Evolutionary conservation across 306 rosid genomes (phyloP).

Genomic region (Notholithocarpus densiflorus): DNA sequence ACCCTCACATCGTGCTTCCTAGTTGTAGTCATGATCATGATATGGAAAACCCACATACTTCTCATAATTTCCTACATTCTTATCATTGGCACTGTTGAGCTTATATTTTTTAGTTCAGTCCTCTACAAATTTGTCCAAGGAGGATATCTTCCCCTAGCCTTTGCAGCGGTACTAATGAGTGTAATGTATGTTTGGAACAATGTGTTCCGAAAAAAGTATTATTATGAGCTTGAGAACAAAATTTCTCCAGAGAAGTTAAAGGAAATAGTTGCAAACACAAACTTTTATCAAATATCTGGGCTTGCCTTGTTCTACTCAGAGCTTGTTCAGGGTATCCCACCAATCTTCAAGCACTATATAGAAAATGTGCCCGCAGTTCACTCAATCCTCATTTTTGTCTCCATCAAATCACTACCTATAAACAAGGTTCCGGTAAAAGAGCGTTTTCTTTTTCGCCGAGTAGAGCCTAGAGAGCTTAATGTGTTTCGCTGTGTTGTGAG

Average conservation of each 20-base stretch:
- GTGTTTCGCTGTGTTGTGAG: constrained; percentile 61
- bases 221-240: no score
- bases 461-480: constrained; percentile 45
- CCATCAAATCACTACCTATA: constrained; percentile 62
- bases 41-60: constrained; percentile 29
- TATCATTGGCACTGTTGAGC: constrained; percentile 15
- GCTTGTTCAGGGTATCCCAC: constrained; percentile 87
- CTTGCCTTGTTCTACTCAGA: constrained; percentile 71
- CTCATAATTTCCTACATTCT: constrained; percentile 13
- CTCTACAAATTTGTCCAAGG: background rate
- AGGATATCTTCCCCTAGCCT: no score
- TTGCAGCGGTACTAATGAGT: no score
- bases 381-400: constrained; percentile 54
- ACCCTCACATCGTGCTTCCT: constrained; percentile 22
- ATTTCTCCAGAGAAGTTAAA: constrained; percentile 39
- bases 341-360: constrained; percentile 72
- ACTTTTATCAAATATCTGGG: constrained; percentile 39
- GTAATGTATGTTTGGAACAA: no score
- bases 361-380: constrained; percentile 65
- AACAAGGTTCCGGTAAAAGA: constrained; percentile 54
- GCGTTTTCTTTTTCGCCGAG: constrained; percentile 54
- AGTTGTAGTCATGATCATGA: constrained; percentile 27
- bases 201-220: no score
- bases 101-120: constrained; percentile 10
- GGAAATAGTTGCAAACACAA: constrained; percentile 20